Evolutionary conservation across 306 rosid genomes (phyloP).

Genomic region (Malus orientalis): DNA sequence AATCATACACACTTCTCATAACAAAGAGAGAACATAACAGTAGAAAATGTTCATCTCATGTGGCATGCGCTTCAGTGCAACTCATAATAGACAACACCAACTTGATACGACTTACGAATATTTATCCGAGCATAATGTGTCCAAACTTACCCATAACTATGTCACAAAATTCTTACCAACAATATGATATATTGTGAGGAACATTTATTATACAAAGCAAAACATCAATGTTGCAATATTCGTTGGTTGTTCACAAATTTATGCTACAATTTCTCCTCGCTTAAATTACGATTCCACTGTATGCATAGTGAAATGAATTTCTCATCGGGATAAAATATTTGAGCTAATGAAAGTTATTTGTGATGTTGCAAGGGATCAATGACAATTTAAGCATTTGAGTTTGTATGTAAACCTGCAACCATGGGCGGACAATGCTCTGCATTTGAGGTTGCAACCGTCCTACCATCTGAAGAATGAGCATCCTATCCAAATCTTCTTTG

Average conservation of each 20-base stretch:
- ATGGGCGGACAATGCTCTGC: slow-evolving; percentile 62
- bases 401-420: slow-evolving; percentile 54
- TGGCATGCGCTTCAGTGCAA: too few species aligned
- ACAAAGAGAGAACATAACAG: too few species aligned
- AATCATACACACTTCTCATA: too few species aligned
- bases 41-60: too few species aligned
- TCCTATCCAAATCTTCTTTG: too few species aligned
- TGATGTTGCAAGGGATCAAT: background rate
- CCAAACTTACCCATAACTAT: background rate
- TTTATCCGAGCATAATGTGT: background rate
- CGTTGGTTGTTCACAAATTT: background rate
- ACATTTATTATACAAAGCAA: too few species aligned
- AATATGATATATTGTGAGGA: too few species aligned
- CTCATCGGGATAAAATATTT: background rate
- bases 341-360: background rate
- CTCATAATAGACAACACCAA: too few species aligned
- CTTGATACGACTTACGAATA: too few species aligned
- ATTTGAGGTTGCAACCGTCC: background rate
- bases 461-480: too few species aligned
- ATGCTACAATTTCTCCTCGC: background rate
- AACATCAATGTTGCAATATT: too few species aligned
- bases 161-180: too few species aligned
- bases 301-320: background rate
- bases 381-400: background rate
- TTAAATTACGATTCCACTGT: background rate